Evolutionary conservation across 768 basidiomycete species (phyloP), one percentile per base, ranked within the genome.

Genomic region (Suillus paluster): DNA sequence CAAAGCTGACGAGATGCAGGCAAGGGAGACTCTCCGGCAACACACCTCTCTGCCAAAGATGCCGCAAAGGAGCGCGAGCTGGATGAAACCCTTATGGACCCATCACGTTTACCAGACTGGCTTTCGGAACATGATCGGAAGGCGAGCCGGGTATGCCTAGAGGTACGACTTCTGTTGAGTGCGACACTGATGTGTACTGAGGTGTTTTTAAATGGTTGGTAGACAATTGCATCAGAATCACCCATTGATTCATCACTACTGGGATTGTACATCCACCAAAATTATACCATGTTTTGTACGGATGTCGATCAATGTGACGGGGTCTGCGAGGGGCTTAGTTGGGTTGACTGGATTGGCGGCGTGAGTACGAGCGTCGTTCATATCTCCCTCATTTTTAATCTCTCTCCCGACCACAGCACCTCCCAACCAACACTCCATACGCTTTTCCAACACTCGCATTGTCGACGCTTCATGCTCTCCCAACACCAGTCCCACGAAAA

Each of bases 241-340:
- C 95, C 97, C 0, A 90, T 99, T 59, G 97, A 99, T 75, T 87
- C 94, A 1, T 93, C 92, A 2, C 79, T 98, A 2, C 91, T 95
- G 64, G 89, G 90, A 3, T 75, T 97, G 8, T 99, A 98, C 71
- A 81, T 96, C 10, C 97, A 99, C 67, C 95, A 99, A 73, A 99
- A 97, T 70, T 94, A 96, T 67, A 83, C 89, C 0, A 88, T 90
- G 60, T 99, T 93, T 70, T 95, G 92, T 70, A 78, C 82, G 45
- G 85, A 89, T 41, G 73, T 95, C 5, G 92, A 95, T 8, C 83
- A 98, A 57, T 88, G 87, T 66, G 84, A 83, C 5, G 84, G 81
- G 3, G 72, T 95, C 14, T 81, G 85, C 9, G 94, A 94, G 49
- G 87, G 86, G 77, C 73, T 95, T 62, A 95, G 93, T 65, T 89